Conservation (phyloP, 2,329 filamentous ascomycete genomes). For the Scedosporium boydii region DNA sequence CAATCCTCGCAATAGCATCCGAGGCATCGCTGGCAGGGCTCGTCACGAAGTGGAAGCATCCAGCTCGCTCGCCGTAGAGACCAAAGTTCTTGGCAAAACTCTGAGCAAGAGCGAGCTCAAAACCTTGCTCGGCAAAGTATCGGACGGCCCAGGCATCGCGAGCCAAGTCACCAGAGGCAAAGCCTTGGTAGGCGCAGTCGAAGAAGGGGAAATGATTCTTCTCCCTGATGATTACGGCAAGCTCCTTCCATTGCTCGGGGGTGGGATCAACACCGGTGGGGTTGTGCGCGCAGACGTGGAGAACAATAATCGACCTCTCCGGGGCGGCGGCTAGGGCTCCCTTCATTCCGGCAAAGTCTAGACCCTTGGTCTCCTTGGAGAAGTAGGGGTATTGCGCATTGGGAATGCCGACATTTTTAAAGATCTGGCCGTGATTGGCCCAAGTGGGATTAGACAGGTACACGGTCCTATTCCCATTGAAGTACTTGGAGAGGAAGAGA, state of each 20-base stretch:
- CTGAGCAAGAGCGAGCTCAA: slow-evolving; percentile 81
- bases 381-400: slow-evolving; percentile 91
- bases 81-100: slow-evolving; percentile 98
- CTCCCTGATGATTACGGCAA: slow-evolving; percentile 65
- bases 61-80: slow-evolving; percentile 90
- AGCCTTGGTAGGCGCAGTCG: slow-evolving; percentile 95
- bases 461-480: slow-evolving; percentile 61
- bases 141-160: slow-evolving; percentile 87
- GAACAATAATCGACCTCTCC: slow-evolving; percentile 72
- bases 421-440: slow-evolving; percentile 99
- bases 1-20: slow-evolving; percentile 54
- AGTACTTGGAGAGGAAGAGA: slow-evolving; percentile 89
- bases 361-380: slow-evolving; percentile 74
- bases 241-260: slow-evolving; percentile 85
- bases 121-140: slow-evolving; percentile 87
- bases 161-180: slow-evolving; percentile 81
- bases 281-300: slow-evolving; percentile 96
- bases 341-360: slow-evolving; percentile 89
- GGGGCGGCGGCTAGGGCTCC: slow-evolving; percentile 59
- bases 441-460: slow-evolving; percentile 95
- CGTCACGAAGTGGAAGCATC: slow-evolving; percentile 91
- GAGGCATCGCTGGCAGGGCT: slow-evolving; percentile 58
- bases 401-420: slow-evolving; percentile 74
- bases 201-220: slow-evolving; percentile 96
- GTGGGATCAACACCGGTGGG: slow-evolving; percentile 95